A percentile compares a stretch with the other conserved stretches of the same genome.
Conservation (phyloP, 23 red algal species). For the Gracilariopsis chorda region DNA sequence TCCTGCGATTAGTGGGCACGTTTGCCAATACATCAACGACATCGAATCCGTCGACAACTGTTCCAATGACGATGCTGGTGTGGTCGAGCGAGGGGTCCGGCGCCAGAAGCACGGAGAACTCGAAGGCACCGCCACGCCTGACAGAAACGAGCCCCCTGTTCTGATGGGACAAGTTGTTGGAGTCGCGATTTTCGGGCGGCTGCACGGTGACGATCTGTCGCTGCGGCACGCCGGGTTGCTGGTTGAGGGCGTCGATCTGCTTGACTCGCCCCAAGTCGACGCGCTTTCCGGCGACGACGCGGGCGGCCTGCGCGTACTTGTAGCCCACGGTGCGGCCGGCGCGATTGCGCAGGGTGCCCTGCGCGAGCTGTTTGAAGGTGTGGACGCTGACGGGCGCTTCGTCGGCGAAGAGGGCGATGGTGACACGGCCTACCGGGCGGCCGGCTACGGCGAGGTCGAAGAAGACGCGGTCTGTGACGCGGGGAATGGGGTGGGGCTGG, state of each 20-base stretch:
- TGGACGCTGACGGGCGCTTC: slow-evolving; percentile 56
- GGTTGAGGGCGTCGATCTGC: slow-evolving; percentile 59
- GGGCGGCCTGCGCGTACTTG: slow-evolving; percentile 40
- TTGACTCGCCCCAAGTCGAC: slow-evolving; percentile 71
- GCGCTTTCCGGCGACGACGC: slow-evolving; percentile 22
- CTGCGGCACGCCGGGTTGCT: slow-evolving; percentile 43
- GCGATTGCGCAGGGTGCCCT: slow-evolving; percentile 39
- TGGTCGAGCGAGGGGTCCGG: background rate
- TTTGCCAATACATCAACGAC: slow-evolving; percentile 24
- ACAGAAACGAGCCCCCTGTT: slow-evolving; percentile 49
- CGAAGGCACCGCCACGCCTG: slow-evolving; percentile 50
- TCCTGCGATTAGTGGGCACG: slow-evolving; percentile 61
- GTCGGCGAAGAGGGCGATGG: slow-evolving; percentile 63
- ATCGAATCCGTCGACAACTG: slow-evolving; percentile 74
- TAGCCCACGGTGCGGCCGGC: slow-evolving; percentile 75
- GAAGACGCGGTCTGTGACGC: slow-evolving; percentile 66
- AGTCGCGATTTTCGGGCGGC: slow-evolving; percentile 44
- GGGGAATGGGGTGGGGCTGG: too few species aligned
- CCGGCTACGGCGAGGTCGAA: slow-evolving; percentile 80
- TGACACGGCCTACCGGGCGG: slow-evolving; percentile 67
- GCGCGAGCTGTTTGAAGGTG: slow-evolving; percentile 53
- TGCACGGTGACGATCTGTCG: slow-evolving; percentile 13
- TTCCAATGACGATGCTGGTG: slow-evolving; percentile 68
- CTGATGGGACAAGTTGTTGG: slow-evolving; percentile 59
- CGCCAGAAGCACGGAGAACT: slow-evolving; percentile 41